Evolutionary conservation across 1,284 basidiomycete species (phyloP), one percentile per base, ranked within the genome.

Genomic region (Rhodotorula sp.): DNA sequence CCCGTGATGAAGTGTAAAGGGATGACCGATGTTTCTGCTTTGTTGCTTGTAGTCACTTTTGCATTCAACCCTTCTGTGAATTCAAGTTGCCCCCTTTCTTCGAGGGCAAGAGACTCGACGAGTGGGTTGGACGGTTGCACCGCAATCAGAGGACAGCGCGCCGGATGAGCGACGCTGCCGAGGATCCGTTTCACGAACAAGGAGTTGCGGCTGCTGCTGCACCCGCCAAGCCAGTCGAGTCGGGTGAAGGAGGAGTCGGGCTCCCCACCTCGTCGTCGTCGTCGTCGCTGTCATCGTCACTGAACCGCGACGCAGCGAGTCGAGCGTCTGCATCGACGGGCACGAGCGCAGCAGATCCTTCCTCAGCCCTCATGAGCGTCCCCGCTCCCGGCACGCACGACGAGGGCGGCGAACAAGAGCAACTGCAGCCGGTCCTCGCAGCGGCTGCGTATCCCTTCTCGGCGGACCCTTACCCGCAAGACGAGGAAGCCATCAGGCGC

Each of bases 381-480:
- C 7, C 16, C 43, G 6, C 10, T 49, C 15, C 43, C 60, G 4
- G 34, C 57, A 5, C 15, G 54, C 21, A 15, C 48, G 34, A 47
- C 67, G 64, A 26, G 34, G 47, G 18, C 29, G 5, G 29, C 49
- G 7, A 14, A n/a, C 34, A 15, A 47, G n/a, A 46, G 61, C 52
- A 51, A 61, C 23, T 49, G 61, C 52, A 51, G 58, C 23, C 46
- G 26, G 14, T 49, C 39, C 15, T 48, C 20, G 62, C 60, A 8
- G 43, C 49, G 14, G 54, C 63, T 1, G 59, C 68, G 20, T 69
- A 70, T 43, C 69, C 71, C 1, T 73, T 70, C 70, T 62, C 67
- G 3, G 64, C 67, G 4, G 70, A 57, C 23, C 67, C 67, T 8
- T 67, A 64, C 58, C 61, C 65, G 16, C 62, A 65, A 46, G 61